Conservation (phyloP, 805 yeast genomes). For the Nakazawaea siamensis region DNA sequence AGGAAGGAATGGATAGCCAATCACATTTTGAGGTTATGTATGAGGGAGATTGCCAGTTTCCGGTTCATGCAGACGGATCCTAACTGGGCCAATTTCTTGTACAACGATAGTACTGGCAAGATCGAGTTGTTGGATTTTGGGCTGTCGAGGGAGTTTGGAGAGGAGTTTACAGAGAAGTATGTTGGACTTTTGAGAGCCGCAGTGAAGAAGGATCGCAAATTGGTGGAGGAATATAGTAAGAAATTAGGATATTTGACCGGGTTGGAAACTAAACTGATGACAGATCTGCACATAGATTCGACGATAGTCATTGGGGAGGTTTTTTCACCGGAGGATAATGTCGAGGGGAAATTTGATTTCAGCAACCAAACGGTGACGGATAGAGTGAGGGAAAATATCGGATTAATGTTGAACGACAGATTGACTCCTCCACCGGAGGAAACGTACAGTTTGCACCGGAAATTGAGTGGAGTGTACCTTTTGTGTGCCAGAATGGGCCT, state of each 20-base stretch:
- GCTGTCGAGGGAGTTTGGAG: constrained; percentile 76
- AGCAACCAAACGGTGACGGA: constrained; percentile 86
- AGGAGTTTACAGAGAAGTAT: constrained; percentile 62
- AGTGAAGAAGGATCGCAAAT: constrained; percentile 53
- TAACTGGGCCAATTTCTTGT: constrained; percentile 96
- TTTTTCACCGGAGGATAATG: constrained; percentile 46
- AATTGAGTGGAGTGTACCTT: constrained; percentile 88
- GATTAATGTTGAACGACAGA: constrained; percentile 85
- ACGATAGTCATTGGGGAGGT: constrained; percentile 91
- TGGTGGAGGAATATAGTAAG: constrained; percentile 56
- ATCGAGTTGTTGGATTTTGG: constrained; percentile 93
- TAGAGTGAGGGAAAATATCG: constrained; percentile 80
- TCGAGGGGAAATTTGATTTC: constrained; percentile 59
- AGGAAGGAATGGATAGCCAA: constrained; percentile 77
- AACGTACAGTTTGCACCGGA: constrained; percentile 92
- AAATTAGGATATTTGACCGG: constrained; percentile 89
- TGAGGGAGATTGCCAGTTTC: constrained; percentile 77
- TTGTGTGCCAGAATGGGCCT: constrained; percentile 84
- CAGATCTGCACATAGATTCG: constrained; percentile 87
- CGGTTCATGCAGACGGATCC: constrained; percentile 98
- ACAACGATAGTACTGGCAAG: constrained; percentile 59
- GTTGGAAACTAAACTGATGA: constrained; percentile 78
- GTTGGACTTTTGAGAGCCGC: constrained; percentile 69
- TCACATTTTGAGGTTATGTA: constrained; percentile 77
- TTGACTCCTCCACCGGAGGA: constrained; percentile 97